Base-by-base conservation (phyloP, 495 filamentous ascomycete species). In the Chaetomium cochliodes region DNA sequence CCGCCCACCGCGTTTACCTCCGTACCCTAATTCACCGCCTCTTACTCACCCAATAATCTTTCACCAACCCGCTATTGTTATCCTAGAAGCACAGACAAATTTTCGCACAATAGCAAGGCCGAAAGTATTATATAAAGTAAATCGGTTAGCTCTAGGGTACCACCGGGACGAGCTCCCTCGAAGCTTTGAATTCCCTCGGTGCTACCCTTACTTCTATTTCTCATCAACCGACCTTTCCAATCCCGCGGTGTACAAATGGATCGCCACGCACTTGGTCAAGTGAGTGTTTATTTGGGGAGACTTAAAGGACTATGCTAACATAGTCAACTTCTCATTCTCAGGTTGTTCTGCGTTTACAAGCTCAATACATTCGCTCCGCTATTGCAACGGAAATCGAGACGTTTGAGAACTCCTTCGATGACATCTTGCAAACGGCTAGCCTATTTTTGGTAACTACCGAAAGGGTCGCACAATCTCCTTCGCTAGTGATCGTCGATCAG, bases 1-100 rank as follows among this genome's bases (percentile, higher is more conserved):
- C 84, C 25, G 92, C 90, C 6, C 93, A 98, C 73, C 82, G 86
- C 7, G 76, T 81, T 26, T 96, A 94, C 70, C 85, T 97, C 18
- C 76, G 81, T 30, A 79, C 86, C 1, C 77, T 97, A 0, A 74
- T 81, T 1, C 82, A 85, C 25, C 85, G 85, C 1, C 82, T 96
- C 2, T 87, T 98, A 26, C 79, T 97, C 6, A 86, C 85, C 1
- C 86, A 89, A n/a, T n/a, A 30, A 30, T 30, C 28, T 30, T 30
- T 30, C 28, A 30, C 28, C 28, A 6, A 30, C 28, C 33, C 9
- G 33, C 1, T 11, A 37, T 37, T 37, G 33, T 37, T 37, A 37
- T 37, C 33, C 1, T 12, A 37, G 33, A 11, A 37, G 33, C 1
- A 37, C 33, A 37, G 5, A 37, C 33, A 37, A 37, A 37, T 9